Conservation (phyloP, 768 basidiomycete species). For the Panaeolus papilionaceus region DNA sequence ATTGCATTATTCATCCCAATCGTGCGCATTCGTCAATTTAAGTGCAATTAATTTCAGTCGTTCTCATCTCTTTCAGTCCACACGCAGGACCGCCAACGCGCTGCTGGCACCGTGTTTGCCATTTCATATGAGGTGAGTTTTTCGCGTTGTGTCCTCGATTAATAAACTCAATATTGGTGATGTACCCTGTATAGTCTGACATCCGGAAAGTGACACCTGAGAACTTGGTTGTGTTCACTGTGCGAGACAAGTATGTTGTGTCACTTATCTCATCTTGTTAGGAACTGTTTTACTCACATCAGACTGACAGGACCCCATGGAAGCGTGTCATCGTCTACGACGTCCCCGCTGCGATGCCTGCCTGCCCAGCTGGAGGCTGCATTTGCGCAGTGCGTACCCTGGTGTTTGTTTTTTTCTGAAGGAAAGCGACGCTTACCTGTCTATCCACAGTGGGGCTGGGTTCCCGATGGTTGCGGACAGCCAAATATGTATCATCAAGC, state of each 20-base stretch:
- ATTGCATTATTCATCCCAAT: slow-evolving; percentile 11
- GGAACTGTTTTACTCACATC: background rate
- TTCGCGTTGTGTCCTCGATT: background rate
- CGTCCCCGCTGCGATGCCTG: slow-evolving; percentile 54
- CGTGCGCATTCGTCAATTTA: background rate
- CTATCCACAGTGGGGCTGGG: slow-evolving; percentile 56
- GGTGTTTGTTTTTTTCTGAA: background rate
- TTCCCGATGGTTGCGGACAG: slow-evolving; percentile 57
- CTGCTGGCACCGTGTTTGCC: slow-evolving; percentile 62
- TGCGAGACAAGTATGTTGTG: slow-evolving; percentile 49
- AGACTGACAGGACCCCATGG: slow-evolving; percentile 53
- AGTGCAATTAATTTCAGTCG: background rate
- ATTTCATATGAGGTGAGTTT: slow-evolving; percentile 53
- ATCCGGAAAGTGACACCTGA: slow-evolving; percentile 51
- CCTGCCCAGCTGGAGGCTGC: slow-evolving; percentile 56
- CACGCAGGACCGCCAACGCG: slow-evolving; percentile 54
- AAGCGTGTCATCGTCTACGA: slow-evolving; percentile 52
- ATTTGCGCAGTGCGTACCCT: slow-evolving; percentile 52
- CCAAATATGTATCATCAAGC: slow-evolving; percentile 58
- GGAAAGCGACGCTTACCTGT: slow-evolving; percentile 8
- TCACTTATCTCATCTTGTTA: background rate
- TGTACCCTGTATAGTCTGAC: slow-evolving; percentile 42
- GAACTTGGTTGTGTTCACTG: slow-evolving; percentile 59
- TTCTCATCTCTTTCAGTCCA: slow-evolving; percentile 44
- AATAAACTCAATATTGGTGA: no score